A percentile compares a stretch with the other conserved stretches of the same genome.
Conservation (phyloP, 768 basidiomycete genomes). For the Boletus sp. region DNA sequence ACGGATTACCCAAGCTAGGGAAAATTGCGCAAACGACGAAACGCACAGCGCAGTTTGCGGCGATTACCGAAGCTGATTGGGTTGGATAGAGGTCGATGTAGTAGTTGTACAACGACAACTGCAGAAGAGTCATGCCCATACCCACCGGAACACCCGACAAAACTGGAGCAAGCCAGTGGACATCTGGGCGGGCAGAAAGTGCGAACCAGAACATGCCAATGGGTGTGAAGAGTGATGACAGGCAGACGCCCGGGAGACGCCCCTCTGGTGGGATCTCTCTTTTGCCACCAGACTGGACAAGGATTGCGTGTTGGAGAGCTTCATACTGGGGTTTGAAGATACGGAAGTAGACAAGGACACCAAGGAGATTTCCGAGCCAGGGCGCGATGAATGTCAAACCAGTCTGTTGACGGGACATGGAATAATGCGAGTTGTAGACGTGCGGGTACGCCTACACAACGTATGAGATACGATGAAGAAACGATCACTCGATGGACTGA, state of each 20-base stretch:
- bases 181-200: slow-evolving; percentile 16
- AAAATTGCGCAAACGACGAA: slow-evolving; percentile 12
- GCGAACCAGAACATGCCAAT: slow-evolving; percentile 29
- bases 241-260: slow-evolving; percentile 18
- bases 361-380: slow-evolving; percentile 22
- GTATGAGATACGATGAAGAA: neutral
- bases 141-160: slow-evolving; percentile 26
- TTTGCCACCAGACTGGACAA: slow-evolving; percentile 16
- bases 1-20: slow-evolving; percentile 17
- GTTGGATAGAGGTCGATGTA: slow-evolving; percentile 28
- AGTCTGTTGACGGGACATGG: slow-evolving; percentile 19
- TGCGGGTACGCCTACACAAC: slow-evolving; percentile 18
- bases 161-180: slow-evolving; percentile 22
- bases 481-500: neutral
- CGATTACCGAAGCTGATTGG: slow-evolving; percentile 22
- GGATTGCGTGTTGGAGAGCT: slow-evolving; percentile 10
- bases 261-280: slow-evolving; percentile 18
- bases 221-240: slow-evolving; percentile 19
- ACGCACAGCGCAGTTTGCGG: slow-evolving; percentile 22
- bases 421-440: slow-evolving; percentile 19
- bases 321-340: slow-evolving; percentile 24
- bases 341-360: slow-evolving; percentile 21
- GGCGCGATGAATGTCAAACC: slow-evolving; percentile 23
- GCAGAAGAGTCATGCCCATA: slow-evolving; percentile 27
- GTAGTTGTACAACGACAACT: slow-evolving; percentile 23